Conservation (phyloP, 2,329 filamentous ascomycete genomes). For the Claviceps monticola region DNA sequence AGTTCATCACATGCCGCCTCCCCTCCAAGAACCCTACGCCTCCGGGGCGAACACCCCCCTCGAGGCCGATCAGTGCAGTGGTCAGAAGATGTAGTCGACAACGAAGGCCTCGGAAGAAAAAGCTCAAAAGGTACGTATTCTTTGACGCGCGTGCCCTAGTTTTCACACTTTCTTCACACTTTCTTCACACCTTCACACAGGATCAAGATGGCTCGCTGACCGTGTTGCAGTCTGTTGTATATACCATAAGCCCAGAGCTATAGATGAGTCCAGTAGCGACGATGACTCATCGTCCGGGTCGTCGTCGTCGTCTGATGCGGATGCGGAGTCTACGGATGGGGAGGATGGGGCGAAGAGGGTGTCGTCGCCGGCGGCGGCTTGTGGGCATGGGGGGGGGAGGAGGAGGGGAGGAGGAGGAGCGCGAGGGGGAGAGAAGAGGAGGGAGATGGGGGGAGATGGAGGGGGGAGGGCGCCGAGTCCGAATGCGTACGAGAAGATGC, state of each 20-base stretch:
- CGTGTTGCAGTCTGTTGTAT: constrained; percentile 78
- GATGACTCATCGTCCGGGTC: constrained; percentile 43
- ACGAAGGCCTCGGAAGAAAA: constrained; percentile 88
- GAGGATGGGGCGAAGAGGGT: constrained; percentile 9
- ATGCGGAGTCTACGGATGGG: constrained; percentile 1
- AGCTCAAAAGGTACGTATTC: constrained; percentile 64
- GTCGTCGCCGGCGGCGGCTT: not conserved
- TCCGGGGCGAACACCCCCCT: constrained; percentile 34
- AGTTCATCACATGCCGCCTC: constrained; percentile 17
- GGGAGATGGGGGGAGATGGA: constrained; percentile 15
- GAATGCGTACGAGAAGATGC: constrained; percentile 70
- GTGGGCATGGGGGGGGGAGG: not conserved
- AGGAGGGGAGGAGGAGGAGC: not conserved
- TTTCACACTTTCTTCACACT: too few relatives aligned
- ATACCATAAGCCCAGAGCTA: constrained; percentile 73
- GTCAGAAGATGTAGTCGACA: constrained; percentile 88
- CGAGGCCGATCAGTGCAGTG: constrained; percentile 61
- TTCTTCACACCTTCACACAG: too few relatives aligned
- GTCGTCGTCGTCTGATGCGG: constrained; percentile 12
- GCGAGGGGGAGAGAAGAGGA: constrained; percentile 6
- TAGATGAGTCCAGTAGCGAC: constrained; percentile 59
- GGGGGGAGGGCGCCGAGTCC: constrained; percentile 47
- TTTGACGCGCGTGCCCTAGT: too few relatives aligned
- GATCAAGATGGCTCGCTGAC: too few relatives aligned
- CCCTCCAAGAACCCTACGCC: constrained; percentile 28